These are phyloP conservation scores for Mycena belliarum DNA, from an alignment of 768 basidiomycete species.

Conservation along the genomic window DNA sequence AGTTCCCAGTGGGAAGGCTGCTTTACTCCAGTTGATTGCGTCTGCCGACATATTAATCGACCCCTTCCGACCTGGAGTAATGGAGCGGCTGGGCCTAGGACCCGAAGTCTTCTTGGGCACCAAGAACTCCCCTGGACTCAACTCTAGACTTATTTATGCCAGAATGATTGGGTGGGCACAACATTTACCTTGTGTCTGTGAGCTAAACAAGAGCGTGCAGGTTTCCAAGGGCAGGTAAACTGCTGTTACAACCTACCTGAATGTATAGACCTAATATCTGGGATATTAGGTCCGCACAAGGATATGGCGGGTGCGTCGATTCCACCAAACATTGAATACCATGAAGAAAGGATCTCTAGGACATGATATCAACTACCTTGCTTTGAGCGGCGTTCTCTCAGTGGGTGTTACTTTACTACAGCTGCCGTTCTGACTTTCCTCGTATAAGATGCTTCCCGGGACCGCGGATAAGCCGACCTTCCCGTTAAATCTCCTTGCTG, in stretches of 20 bases:
- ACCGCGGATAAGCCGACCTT: constrained; percentile 61
- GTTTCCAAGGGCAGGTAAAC: constrained; percentile 62
- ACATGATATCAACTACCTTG: constrained; percentile 85
- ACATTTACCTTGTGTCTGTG: constrained; percentile 5
- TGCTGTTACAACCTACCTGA: too few species aligned
- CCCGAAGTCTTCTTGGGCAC: constrained; percentile 70
- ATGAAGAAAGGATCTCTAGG: constrained; percentile 39
- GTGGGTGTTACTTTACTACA: constrained; percentile 34
- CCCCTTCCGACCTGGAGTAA: constrained; percentile 80
- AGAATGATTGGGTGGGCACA: constrained; percentile 66
- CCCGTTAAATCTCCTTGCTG: constrained; percentile 76
- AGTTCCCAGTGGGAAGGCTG: constrained; percentile 51
- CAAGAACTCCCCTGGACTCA: constrained; percentile 47
- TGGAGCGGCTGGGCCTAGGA: constrained; percentile 76
- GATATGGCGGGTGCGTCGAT: constrained; percentile 70
- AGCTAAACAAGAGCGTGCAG: constrained; percentile 30
- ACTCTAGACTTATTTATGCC: constrained; percentile 70
- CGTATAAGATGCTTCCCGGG: constrained; percentile 65
- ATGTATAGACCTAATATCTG: too few species aligned
- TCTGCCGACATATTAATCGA: constrained; percentile 82
- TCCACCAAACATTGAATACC: not conserved
- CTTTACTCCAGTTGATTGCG: constrained; percentile 58
- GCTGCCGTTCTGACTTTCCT: not conserved
- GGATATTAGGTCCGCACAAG: constrained; percentile 57
- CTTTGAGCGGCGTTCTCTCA: constrained; percentile 72